phyloP scores from a whole-genome alignment of 139 green algal genomes.

The Dunaliella primolecta region DNA sequence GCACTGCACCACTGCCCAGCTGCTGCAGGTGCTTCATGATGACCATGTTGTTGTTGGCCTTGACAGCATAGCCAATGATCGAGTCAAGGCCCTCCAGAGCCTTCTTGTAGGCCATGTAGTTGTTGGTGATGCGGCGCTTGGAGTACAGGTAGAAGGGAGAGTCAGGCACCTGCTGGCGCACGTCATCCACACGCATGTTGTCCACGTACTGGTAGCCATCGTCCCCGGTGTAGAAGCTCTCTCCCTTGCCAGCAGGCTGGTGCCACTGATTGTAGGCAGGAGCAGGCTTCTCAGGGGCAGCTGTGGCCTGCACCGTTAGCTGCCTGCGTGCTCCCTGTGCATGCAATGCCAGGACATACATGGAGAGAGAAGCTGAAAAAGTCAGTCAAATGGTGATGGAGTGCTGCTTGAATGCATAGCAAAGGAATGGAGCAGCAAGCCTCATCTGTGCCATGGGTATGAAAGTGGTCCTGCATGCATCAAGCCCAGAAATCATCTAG shows the following conservation, averaged over 20 bases:
- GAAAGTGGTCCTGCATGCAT: too few relatives aligned
- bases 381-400: too few relatives aligned
- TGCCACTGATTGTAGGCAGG: constrained; percentile 11
- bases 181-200: constrained; percentile 67
- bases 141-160: constrained; percentile 94
- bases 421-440: too few relatives aligned
- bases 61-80: constrained; percentile 96
- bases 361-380: too few relatives aligned
- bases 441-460: too few relatives aligned
- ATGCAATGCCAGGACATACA: too few relatives aligned
- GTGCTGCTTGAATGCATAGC: too few relatives aligned
- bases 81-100: constrained; percentile 81
- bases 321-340: not conserved
- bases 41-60: constrained; percentile 97
- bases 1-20: constrained; percentile 76
- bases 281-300: not conserved
- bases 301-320: not conserved
- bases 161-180: constrained; percentile 44
- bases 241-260: constrained; percentile 50
- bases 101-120: constrained; percentile 81
- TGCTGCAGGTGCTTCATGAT: constrained; percentile 80
- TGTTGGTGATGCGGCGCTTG: constrained; percentile 59
- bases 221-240: constrained; percentile 81
- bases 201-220: constrained; percentile 94
- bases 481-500: too few relatives aligned